Conservation (phyloP, 2,329 filamentous ascomycete species). For the Chlorencoelia australis region DNA sequence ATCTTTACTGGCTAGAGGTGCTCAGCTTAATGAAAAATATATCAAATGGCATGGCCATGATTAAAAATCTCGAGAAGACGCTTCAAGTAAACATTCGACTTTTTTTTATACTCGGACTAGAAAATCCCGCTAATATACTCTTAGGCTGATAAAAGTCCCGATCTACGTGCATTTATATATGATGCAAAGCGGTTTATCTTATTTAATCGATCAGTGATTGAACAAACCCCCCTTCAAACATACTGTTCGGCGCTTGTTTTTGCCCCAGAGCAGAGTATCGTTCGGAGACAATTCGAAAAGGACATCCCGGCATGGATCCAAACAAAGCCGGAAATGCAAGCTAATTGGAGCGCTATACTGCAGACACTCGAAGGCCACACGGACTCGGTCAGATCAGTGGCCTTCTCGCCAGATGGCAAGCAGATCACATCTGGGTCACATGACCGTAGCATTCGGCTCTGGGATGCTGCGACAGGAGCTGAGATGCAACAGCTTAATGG, state of each 20-base stretch:
- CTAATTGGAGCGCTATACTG: slow-evolving; percentile 1
- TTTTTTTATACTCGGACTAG: not conserved
- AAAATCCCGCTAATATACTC: not conserved
- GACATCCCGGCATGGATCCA: not conserved
- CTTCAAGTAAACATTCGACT: not conserved
- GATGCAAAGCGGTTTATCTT: not conserved
- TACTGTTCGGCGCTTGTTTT: slow-evolving; percentile 2
- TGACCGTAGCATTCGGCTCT: not conserved
- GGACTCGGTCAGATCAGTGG: not conserved
- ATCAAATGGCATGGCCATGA: not conserved
- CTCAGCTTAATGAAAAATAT: slow-evolving; percentile 1
- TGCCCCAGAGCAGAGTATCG: not conserved
- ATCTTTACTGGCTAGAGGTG: not conserved
- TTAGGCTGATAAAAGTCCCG: not conserved
- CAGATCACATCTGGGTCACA: not conserved
- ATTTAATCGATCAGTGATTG: not conserved
- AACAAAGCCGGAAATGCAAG: not conserved
- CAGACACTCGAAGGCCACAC: slow-evolving; percentile 2
- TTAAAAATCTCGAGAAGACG: not conserved
- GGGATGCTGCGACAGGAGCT: not conserved
- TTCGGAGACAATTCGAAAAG: slow-evolving; percentile 1
- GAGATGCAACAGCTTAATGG: not conserved
- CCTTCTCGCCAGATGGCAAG: slow-evolving; percentile 7
- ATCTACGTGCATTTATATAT: not conserved
- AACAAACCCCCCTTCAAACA: not conserved